Base-by-base conservation (phyloP, 164 flowering plant genomes). In the Stephania yunnanensis region DNA sequence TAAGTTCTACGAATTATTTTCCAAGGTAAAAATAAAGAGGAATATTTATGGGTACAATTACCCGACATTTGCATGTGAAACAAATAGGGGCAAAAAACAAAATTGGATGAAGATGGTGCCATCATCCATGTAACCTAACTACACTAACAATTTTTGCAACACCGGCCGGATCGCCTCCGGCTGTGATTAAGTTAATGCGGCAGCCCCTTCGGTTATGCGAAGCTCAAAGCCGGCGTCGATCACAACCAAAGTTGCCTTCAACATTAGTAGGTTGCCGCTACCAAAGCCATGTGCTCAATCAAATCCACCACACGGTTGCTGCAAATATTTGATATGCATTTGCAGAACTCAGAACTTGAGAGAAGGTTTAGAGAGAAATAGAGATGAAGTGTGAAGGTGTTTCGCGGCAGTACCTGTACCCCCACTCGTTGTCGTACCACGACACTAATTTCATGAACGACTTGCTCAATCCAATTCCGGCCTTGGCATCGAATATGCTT, bases 401-500 rank as follows among this genome's bases (percentile, higher is more conserved):
- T 50, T 50, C 7, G 55, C 12, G 11, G 70, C 25, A 10, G 20
- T 86, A 95, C 97, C 99, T 95, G 92, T 95, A 95, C 66, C 99
- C 99, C 99, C 99, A 95, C 79, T 93, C 98, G 19, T 92, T 95
- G 86, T 93, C 99, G 30, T 95, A 95, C 99, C 99, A 95, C 0
- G 97, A 85, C 44, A 93, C 91, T 48, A 95, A 83, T 87, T 95
- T 95, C 92, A 95, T 87, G 86, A 95, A 91, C 42, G 92, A 88
- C 19, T 76, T 42, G 71, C 89, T 93, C 78, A 93, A 83, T 22
- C 94, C 99, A 3, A 95, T 92, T 5, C 99, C 99, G 13, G 98
- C 99, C 77, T 93, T 92, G 10, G 99, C 95, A 75, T 93, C 98
- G 67, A 93, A 95, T 79, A 95, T 93, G 76, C 99, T 95, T 68